Conservation (phyloP, 169 alveolate species). For the Perkinsus chesapeaki region DNA sequence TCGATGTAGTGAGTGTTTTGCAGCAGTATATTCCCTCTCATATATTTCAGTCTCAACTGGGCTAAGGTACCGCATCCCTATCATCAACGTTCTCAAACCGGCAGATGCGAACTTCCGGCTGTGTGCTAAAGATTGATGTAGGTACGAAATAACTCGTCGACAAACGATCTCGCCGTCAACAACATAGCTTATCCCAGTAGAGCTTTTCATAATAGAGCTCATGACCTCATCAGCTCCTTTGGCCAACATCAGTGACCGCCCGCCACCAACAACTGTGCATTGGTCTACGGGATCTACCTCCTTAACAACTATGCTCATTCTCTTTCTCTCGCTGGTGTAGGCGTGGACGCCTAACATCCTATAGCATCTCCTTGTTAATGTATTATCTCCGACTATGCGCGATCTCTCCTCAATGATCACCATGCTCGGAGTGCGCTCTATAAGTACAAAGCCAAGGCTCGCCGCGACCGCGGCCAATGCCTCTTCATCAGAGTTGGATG, state of each 20-base stretch:
- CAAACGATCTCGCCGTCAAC: no score
- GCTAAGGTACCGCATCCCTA: slow-evolving; percentile 74
- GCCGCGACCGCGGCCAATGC: slow-evolving; percentile 23
- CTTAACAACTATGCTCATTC: slow-evolving; percentile 42
- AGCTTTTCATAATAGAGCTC: no score
- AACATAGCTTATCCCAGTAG: no score
- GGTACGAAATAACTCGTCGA: no score
- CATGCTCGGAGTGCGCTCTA: background rate
- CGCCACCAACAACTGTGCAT: no score
- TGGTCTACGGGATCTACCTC: no score
- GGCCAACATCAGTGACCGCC: slow-evolving; percentile 3
- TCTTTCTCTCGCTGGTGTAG: slow-evolving; percentile 44
- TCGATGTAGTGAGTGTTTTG: slow-evolving; percentile 48
- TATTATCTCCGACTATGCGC: background rate
- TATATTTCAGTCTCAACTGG: slow-evolving; percentile 63
- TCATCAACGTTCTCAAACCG: slow-evolving; percentile 86
- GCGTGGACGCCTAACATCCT: slow-evolving; percentile 31
- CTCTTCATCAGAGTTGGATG: slow-evolving; percentile 24
- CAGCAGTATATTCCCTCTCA: slow-evolving; percentile 57
- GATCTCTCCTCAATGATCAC: background rate
- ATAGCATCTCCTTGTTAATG: background rate
- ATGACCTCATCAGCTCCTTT: slow-evolving; percentile 33
- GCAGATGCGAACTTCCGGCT: slow-evolving; percentile 52
- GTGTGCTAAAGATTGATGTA: no score
- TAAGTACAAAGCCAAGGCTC: slow-evolving; percentile 14